Base-by-base conservation (phyloP, 176 grass and related monocot species). In the Oryza meyeriana region DNA sequence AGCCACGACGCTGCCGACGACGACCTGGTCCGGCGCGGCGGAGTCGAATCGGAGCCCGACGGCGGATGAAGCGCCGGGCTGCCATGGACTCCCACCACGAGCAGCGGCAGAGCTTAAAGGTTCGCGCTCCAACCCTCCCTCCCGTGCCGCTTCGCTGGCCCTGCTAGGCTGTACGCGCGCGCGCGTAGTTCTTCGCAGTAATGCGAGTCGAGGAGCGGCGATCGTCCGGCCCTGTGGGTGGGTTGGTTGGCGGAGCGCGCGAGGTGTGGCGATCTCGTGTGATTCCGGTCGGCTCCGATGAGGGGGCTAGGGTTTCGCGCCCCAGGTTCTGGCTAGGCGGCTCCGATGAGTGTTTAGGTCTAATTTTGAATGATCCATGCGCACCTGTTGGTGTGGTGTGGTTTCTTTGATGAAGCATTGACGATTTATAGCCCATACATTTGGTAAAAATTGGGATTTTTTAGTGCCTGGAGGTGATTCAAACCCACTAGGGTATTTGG, bases 91-190 rank as follows among this genome's bases (percentile, higher is more conserved):
- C 64, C 10, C 64, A 27, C 30, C 24, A 77, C 31, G 78, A 62
- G 20, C 52, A 47, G 36, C 71, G 64, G 72, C 38, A 17, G 20
- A 55, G 31, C 50, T 82, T 71, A 72, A 77, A 77, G 85, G 79
- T 87, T 82, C 73, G 72, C 40, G n/a, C 40, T 50, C 66, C 17
- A 17, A 6, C 10, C 1, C 48, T 20, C 48, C 6, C n/a, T 61
- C 47, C 47, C 7, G 14, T 13, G 1, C 3, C 72, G 18, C 63
- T 69, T 50, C 45, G 7, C 69, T 29, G 22, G 12, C 10, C 25
- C 62, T 16, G 27, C 52, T 48, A 12, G 71, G 71, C 47, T 27
- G 17, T 68, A 13, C 12, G 24, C 59, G 13, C 36, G 27, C 64
- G 64, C 31, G 42, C 17, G 42, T 67, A 29, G 17, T 68, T 75